These are phyloP conservation scores for Fulvia fulva DNA, from an alignment of 2,329 filamentous ascomycete genomes.

Conservation along the genomic window DNA sequence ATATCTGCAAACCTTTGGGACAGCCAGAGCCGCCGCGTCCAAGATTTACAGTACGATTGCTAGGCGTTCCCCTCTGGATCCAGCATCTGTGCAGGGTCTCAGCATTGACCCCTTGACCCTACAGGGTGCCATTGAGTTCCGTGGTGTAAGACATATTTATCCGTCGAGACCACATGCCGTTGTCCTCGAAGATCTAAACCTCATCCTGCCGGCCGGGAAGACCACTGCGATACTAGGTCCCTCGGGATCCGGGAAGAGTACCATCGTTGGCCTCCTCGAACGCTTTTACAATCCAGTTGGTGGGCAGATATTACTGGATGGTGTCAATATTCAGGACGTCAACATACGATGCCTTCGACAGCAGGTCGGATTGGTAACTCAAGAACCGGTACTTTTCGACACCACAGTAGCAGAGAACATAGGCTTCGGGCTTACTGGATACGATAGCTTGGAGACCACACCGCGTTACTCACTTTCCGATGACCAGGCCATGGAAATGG, in stretches of 20 bases:
- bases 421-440: constrained; percentile 24
- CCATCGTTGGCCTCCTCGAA: constrained; percentile 33
- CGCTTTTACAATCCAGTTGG: constrained; percentile 30
- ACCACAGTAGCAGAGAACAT: constrained; percentile 31
- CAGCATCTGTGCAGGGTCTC: too few relatives aligned
- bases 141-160: constrained; percentile 67
- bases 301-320: constrained; percentile 31
- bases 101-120: too few relatives aligned
- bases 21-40: constrained; percentile 38
- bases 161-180: constrained; percentile 44
- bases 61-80: constrained; percentile 36
- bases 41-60: constrained; percentile 42
- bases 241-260: constrained; percentile 37
- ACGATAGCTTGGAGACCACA: too few relatives aligned
- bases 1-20: constrained; percentile 39
- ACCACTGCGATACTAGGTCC: constrained; percentile 44
- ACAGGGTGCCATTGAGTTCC: constrained; percentile 54
- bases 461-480: too few relatives aligned
- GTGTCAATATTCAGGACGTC: constrained; percentile 22
- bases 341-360: constrained; percentile 31
- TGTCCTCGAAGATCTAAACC: constrained; percentile 35
- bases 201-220: constrained; percentile 38
- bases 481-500: constrained; percentile 18
- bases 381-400: constrained; percentile 31
- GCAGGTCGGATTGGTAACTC: constrained; percentile 28